Evolutionary conservation across 164 flowering plant genomes (phyloP).

Genomic region (Sedum album): DNA sequence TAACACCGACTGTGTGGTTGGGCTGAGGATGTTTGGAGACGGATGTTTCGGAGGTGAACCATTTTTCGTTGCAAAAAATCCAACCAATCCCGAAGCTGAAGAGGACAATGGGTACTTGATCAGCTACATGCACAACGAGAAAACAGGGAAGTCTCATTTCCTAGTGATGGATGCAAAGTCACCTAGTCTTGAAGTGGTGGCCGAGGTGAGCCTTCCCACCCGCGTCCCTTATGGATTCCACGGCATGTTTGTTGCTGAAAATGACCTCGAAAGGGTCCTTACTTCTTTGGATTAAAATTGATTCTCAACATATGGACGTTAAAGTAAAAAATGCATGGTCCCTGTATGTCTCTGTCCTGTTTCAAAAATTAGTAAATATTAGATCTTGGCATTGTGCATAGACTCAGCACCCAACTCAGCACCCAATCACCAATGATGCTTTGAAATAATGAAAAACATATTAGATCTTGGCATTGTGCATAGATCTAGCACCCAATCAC

Average conservation of each 20-base stretch:
- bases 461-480: too few species aligned
- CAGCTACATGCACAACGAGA: slow-evolving; percentile 45
- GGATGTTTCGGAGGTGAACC: slow-evolving; percentile 81
- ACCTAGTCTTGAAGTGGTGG: slow-evolving; percentile 58
- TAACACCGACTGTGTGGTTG: slow-evolving; percentile 38
- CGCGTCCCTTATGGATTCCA: slow-evolving; percentile 91
- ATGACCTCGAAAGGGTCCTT: slow-evolving; percentile 30
- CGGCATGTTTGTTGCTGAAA: slow-evolving; percentile 57
- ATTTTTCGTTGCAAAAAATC: slow-evolving; percentile 46
- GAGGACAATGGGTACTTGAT: slow-evolving; percentile 82
- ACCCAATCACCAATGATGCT: too few species aligned
- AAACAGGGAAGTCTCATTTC: slow-evolving; percentile 47
- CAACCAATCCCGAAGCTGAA: slow-evolving; percentile 25
- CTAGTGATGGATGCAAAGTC: slow-evolving; percentile 81
- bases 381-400: too few species aligned
- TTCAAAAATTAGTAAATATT: too few species aligned
- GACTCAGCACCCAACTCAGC: too few species aligned
- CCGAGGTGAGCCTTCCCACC: slow-evolving; percentile 53
- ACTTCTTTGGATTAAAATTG: too few species aligned
- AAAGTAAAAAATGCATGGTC: too few species aligned
- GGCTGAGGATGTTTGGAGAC: slow-evolving; percentile 35
- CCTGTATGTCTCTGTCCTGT: too few species aligned
- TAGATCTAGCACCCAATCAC: too few species aligned
- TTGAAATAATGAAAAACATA: too few species aligned
- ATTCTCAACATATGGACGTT: too few species aligned